These are phyloP conservation scores for Globisporangium lucens DNA, from an alignment of 352 stramenopile genomes.

Conservation along the genomic window DNA sequence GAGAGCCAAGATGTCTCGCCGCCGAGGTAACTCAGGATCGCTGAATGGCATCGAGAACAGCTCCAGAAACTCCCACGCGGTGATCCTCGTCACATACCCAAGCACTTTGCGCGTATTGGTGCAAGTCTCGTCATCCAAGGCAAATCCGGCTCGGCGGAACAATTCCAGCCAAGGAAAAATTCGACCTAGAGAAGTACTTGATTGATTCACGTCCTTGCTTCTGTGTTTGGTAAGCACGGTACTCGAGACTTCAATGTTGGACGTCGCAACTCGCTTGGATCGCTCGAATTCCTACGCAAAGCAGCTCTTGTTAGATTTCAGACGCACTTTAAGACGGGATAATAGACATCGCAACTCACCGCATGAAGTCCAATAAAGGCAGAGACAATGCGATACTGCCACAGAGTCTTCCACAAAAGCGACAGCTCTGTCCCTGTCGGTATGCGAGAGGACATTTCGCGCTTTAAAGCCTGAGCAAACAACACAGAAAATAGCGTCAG, in stretches of 20 bases:
- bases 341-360: slow-evolving; percentile 25
- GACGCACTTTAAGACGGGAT: not conserved
- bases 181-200: slow-evolving; percentile 16
- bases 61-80: slow-evolving; percentile 72
- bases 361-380: slow-evolving; percentile 54
- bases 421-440: slow-evolving; percentile 57
- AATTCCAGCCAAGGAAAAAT: slow-evolving; percentile 69
- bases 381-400: slow-evolving; percentile 62
- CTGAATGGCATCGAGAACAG: slow-evolving; percentile 81
- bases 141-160: slow-evolving; percentile 55
- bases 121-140: slow-evolving; percentile 52
- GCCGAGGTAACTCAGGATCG: slow-evolving; percentile 50
- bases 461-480: slow-evolving; percentile 40
- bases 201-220: slow-evolving; percentile 6
- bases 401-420: slow-evolving; percentile 64
- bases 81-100: slow-evolving; percentile 42
- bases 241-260: slow-evolving; percentile 21
- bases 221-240: slow-evolving; percentile 12
- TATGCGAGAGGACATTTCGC: slow-evolving; percentile 52
- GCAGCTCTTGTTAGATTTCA: not conserved
- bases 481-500: not conserved
- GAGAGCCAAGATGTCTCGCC: slow-evolving; percentile 59
- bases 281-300: slow-evolving; percentile 23
- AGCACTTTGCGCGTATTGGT: slow-evolving; percentile 32
- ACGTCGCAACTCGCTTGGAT: slow-evolving; percentile 14